Base-by-base conservation (phyloP, 306 rosid species). In the Gillenia trifoliata region DNA sequence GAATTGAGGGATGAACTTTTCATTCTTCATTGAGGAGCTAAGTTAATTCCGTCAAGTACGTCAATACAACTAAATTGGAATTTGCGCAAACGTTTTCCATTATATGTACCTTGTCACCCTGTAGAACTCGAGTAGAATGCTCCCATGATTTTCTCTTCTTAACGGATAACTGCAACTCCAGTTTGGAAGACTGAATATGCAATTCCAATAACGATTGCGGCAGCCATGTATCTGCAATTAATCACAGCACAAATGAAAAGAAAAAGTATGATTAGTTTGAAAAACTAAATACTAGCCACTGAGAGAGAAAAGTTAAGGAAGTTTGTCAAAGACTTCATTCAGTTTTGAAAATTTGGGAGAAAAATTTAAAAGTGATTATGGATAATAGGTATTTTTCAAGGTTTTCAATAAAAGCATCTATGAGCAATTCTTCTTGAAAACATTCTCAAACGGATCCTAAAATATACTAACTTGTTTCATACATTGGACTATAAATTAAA, bases 121-220 rank as follows among this genome's bases (percentile, higher is more conserved):
- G 8, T 33, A 81, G 74, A 76, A 81, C 7, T 81, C 59, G 33
- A 76, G 36, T 13, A 57, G 50, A 4, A 66, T 20, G 41, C 1
- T 43, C 4, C 71, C 71, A 0, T 81, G 65, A 8, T 71, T 29
- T 57, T 73, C 75, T 47, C 31, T 72, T 17, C 60, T 11, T 17
- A 76, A 17, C 62, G 74, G 54, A 65, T 49, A 29, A 76, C 47
- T 6, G 81, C 28, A 19, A 43, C 22, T 4, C 54, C 28, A 22
- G 66, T 71, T 43, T 81, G 84, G 75, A 68, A 47, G 71, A 75
- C 34, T 19, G 67, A 43, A 69, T 55, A 76, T 20, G 59, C 78
- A 5, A 60, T 55, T 65, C 81, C 84, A 22, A 76, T 13, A 28
- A 72, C 36, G 26, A 59, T 76, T 2, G 71, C 29, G 11, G 71